These are phyloP conservation scores for Curvularia verruculosa DNA, from an alignment of 2,329 filamentous ascomycete genomes.

Conservation along the genomic window DNA sequence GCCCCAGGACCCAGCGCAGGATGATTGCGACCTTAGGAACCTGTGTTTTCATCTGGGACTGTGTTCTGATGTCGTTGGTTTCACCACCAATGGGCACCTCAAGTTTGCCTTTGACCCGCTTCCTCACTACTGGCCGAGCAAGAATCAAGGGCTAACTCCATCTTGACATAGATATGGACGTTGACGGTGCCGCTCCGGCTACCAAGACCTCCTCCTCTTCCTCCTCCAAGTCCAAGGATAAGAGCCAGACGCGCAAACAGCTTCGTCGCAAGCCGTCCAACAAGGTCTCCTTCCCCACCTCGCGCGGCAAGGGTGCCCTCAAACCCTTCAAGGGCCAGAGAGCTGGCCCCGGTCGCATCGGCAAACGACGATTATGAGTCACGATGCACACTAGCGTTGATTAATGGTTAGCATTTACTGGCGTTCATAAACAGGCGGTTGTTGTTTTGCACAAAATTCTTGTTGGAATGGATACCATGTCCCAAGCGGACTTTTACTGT, in stretches of 20 bases:
- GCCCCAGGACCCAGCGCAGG: conserved; percentile 19
- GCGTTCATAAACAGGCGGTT: conserved; percentile 28
- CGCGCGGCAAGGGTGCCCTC: conserved; percentile 42
- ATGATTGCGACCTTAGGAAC: conserved; percentile 32
- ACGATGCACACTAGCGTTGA: conserved; percentile 25
- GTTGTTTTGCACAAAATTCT: conserved; percentile 20
- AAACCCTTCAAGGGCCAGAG: conserved; percentile 37
- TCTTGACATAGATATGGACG: conserved; percentile 47
- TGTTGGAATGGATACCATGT: conserved; percentile 39
- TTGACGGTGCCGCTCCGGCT: conserved; percentile 37
- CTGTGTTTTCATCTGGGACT: conserved; percentile 50
- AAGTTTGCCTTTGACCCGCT: conserved; percentile 48
- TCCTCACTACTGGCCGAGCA: conserved; percentile 38
- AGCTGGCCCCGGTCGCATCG: conserved; percentile 27
- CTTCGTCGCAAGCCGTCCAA: conserved; percentile 48
- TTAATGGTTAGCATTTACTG: conserved; percentile 32
- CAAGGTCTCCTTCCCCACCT: conserved; percentile 47
- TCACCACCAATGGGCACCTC: conserved; percentile 43
- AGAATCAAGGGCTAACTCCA: conserved; percentile 45
- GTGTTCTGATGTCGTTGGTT: conserved; percentile 49
- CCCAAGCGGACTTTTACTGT: conserved; percentile 14
- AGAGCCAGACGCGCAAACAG: conserved; percentile 46
- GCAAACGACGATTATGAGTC: conserved; percentile 35
- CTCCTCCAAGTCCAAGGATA: conserved; percentile 39
- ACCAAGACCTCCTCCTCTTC: neutral